Evolutionary conservation across 164 flowering plant species (phyloP), one percentile per base, ranked within the genome.

Genomic region (Vitis cinerea): DNA sequence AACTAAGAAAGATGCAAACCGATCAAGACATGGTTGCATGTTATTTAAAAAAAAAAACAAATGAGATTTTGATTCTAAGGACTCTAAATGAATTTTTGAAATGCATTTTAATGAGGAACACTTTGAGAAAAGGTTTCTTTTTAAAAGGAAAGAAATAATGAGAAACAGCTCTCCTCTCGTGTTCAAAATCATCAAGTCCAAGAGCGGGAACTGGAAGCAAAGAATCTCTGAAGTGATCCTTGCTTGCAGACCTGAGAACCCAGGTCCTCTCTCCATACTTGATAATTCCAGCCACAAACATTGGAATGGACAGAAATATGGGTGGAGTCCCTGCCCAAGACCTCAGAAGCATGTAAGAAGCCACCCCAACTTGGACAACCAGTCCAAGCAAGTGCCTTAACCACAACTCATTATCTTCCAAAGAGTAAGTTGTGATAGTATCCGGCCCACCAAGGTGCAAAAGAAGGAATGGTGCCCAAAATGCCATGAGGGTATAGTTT

Each of bases 361-460:
- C 66, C 0, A 48, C 23, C 1, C 19, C 59, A 8, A 62, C n/a
- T 29, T 78, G 77, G 49, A 66, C 11, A 8, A 63, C 16, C 0
- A 71, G 54, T 1, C 17, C 37, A n/a, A 75, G 66, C 1, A 75
- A n/a, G n/a, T 77, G 79, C 29, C 81, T 70, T 6, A 66, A 15
- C 66, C 83, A 72, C 0, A 80, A 51, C 62, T 75, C 57, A 13
- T 78, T 78, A 52, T 77, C 83, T 60, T 70, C 79, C 5, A 75
- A 29, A 9, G 79, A 67, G 54, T 65, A 77, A 9, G 83, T 81
- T 1, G 80, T 80, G 37, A 80, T 80, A 63, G 71, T 47, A 29
- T 72, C 79, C 0, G 84, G 81, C 48, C 75, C 66, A 5, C 84
- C 84, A 1, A 81, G 68, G 27, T 78, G 81, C 19, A 73, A 2